Evolutionary conservation across 2,329 filamentous ascomycete genomes (phyloP).

Genomic region (Zarea fungicola): DNA sequence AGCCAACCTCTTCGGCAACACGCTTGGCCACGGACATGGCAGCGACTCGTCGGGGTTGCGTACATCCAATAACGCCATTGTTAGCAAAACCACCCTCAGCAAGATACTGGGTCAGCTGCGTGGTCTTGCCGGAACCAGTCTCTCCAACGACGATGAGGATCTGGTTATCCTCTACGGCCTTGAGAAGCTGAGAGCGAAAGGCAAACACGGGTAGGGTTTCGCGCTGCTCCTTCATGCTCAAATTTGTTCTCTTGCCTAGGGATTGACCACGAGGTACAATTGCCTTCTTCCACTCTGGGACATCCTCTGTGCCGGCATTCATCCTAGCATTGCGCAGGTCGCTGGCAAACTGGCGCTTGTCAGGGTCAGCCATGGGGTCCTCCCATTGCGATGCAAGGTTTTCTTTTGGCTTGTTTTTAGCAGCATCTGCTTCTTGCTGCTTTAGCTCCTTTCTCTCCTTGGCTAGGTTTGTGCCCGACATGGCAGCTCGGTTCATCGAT

Average conservation of each 20-base stretch:
- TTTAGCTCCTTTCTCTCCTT: conserved; percentile 86
- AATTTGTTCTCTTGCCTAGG: conserved; percentile 77
- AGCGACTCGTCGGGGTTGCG: conserved; percentile 92
- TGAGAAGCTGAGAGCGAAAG: conserved; percentile 81
- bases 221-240: conserved; percentile 93
- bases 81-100: conserved; percentile 89
- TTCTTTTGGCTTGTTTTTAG: conserved; percentile 70
- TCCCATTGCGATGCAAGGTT: conserved; percentile 91
- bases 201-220: conserved; percentile 84
- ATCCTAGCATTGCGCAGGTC: conserved; percentile 69
- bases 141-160: conserved; percentile 95
- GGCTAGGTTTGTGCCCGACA: conserved; percentile 82
- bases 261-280: conserved; percentile 74
- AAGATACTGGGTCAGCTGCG: conserved; percentile 90
- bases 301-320: conserved; percentile 56
- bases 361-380: conserved; percentile 86
- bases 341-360: conserved; percentile 81
- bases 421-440: conserved; percentile 77
- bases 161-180: conserved; percentile 83
- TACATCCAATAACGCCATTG: conserved; percentile 87
- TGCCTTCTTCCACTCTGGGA: conserved; percentile 90
- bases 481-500: conserved; percentile 94
- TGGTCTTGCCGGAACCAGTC: conserved; percentile 96
- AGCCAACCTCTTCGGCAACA: conserved; percentile 93
- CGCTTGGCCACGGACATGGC: conserved; percentile 97